These are phyloP conservation scores for Talaromyces wortmannii DNA, from an alignment of 495 filamentous ascomycete species.

Conservation along the genomic window DNA sequence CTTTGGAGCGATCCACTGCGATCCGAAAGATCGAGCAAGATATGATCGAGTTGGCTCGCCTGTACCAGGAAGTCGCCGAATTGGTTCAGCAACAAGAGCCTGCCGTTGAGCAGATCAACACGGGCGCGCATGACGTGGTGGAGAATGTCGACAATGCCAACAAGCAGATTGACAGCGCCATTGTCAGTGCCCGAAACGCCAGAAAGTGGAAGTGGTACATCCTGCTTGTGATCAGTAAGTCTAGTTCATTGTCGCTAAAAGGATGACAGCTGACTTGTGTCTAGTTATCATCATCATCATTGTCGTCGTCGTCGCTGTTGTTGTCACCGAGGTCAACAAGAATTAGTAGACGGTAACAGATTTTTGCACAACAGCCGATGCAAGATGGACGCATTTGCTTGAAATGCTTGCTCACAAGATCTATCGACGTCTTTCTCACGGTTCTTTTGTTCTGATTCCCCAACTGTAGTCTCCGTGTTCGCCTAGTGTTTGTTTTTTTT, in stretches of 20 bases:
- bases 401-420: not conserved
- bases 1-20: conserved; percentile 76
- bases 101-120: conserved; percentile 68
- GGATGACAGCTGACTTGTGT: conserved; percentile 3
- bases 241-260: not conserved
- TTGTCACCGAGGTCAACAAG: conserved; percentile 32
- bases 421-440: not conserved
- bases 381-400: not conserved
- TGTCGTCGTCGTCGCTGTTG: conserved; percentile 42
- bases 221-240: conserved; percentile 73
- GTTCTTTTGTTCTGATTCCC: conserved; percentile 2
- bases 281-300: conserved; percentile 45
- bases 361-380: not conserved
- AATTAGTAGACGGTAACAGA: not conserved
- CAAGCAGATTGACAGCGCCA: conserved; percentile 67
- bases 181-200: conserved; percentile 68
- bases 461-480: conserved; percentile 1
- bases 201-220: conserved; percentile 99
- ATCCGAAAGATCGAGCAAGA: conserved; percentile 87
- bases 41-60: conserved; percentile 73
- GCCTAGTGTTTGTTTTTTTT: not conserved
- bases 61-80: conserved; percentile 81
- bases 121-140: conserved; percentile 70
- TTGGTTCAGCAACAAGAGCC: conserved; percentile 79
- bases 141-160: conserved; percentile 76